These are phyloP conservation scores for Glomus cerebriforme DNA, from an alignment of 192 early-diverging fungal genomes.

Conservation along the genomic window DNA sequence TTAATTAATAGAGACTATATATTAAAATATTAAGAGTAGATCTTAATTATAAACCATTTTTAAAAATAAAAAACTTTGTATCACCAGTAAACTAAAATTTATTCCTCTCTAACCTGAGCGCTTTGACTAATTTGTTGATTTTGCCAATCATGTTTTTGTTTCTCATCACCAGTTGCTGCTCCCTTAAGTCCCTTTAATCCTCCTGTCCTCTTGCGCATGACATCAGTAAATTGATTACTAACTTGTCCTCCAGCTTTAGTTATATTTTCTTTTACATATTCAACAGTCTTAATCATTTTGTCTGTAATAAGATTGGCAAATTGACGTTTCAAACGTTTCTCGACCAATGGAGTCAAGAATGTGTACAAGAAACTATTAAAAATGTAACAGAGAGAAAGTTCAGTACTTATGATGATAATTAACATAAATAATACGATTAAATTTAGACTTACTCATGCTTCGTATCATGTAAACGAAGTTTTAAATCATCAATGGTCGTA, in stretches of 20 bases:
- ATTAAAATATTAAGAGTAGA: too few species aligned
- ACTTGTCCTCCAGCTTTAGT: not conserved
- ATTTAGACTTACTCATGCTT: conserved; percentile 48
- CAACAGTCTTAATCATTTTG: not conserved
- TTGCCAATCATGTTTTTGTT: too few species aligned
- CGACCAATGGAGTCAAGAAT: not conserved
- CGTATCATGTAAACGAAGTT: conserved; percentile 45
- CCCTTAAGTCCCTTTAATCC: too few species aligned
- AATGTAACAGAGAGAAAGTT: not conserved
- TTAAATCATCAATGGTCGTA: conserved; percentile 44
- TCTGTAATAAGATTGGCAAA: not conserved
- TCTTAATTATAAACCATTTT: too few species aligned
- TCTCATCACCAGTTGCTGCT: too few species aligned
- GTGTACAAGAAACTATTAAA: conserved; percentile 4
- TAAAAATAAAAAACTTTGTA: too few species aligned
- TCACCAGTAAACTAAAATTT: too few species aligned
- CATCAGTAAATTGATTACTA: not conserved
- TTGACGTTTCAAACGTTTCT: not conserved
- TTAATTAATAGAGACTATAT: too few species aligned
- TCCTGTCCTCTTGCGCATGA: too few species aligned
- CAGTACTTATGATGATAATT: not conserved
- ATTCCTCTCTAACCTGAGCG: too few species aligned
- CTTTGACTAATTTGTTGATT: too few species aligned
- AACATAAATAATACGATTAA: not conserved
- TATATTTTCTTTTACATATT: not conserved